A percentile compares a stretch with the other conserved stretches of the same genome.
Evolutionary conservation across 805 yeast genomes (phyloP).

Genomic region (Pichia rugopelliculosa): DNA sequence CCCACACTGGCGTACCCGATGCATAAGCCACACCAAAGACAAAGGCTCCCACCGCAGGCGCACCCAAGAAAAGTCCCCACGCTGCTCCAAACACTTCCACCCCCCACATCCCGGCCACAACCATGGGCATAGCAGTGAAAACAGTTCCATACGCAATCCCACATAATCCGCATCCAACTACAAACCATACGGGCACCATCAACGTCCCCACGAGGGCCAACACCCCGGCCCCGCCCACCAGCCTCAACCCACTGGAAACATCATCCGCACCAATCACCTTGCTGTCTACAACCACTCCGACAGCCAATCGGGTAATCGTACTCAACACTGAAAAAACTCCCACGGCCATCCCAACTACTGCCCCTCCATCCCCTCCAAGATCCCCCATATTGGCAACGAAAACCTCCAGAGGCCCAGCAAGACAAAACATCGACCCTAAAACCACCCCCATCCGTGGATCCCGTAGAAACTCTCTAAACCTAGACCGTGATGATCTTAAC

Average conservation of each 20-base stretch:
- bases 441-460: conserved; percentile 60
- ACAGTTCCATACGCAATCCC: conserved; percentile 81
- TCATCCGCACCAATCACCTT: neutral
- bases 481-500: too few species aligned
- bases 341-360: conserved; percentile 30
- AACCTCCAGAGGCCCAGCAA: conserved; percentile 80
- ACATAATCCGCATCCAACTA: neutral
- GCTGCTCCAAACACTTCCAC: conserved; percentile 78
- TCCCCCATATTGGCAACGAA: conserved; percentile 74
- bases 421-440: conserved; percentile 54
- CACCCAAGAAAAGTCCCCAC: conserved; percentile 83
- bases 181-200: neutral
- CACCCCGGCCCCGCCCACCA: neutral
- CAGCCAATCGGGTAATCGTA: conserved; percentile 54
- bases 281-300: conserved; percentile 37
- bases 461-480: conserved; percentile 29
- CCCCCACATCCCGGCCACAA: conserved; percentile 80
- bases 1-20: neutral
- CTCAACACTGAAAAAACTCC: conserved; percentile 62
- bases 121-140: conserved; percentile 76
- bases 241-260: neutral
- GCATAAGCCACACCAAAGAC: conserved; percentile 68
- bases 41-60: conserved; percentile 80
- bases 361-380: conserved; percentile 2
- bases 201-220: neutral